Evolutionary conservation across 1,284 basidiomycete genomes (phyloP).

Genomic region (Tausonia pullulans): DNA sequence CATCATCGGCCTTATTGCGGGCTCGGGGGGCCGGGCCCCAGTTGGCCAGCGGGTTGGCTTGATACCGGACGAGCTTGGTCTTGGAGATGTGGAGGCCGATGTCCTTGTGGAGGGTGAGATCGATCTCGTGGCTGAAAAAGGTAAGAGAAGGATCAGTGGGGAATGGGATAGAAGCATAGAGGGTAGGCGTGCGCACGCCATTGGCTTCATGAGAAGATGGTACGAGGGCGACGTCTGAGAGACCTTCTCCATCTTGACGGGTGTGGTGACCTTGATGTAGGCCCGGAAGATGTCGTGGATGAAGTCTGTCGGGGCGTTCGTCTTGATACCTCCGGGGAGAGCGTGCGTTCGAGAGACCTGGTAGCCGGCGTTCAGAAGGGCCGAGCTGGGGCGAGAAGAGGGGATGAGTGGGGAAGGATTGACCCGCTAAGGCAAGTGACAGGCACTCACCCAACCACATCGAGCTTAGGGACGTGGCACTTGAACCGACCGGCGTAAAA

Average conservation of each 20-base stretch:
- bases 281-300: conserved; percentile 74
- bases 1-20: conserved; percentile 16
- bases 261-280: conserved; percentile 62
- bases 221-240: conserved; percentile 18
- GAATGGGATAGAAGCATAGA: too few relatives aligned
- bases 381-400: conserved; percentile 47
- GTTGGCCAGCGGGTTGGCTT: conserved; percentile 75
- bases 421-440: neutral
- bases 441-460: conserved; percentile 55
- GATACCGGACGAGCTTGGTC: conserved; percentile 76
- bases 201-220: conserved; percentile 18
- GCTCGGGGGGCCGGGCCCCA: conserved; percentile 64
- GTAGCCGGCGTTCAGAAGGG: conserved; percentile 58
- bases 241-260: conserved; percentile 59
- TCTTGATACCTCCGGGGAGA: conserved; percentile 36
- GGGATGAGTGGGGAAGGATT: neutral
- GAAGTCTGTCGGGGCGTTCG: conserved; percentile 47
- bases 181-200: conserved; percentile 18
- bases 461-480: conserved; percentile 61
- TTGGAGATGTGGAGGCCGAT: conserved; percentile 49
- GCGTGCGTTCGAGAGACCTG: conserved; percentile 63
- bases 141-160: neutral
- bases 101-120: conserved; percentile 61
- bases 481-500: conserved; percentile 74
- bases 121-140: conserved; percentile 47